Percentiles rank a stretch among this genome's conserved stretches.
Evolutionary conservation across 2,329 filamentous ascomycete genomes (phyloP).

Genomic region (Claviceps cyperi): DNA sequence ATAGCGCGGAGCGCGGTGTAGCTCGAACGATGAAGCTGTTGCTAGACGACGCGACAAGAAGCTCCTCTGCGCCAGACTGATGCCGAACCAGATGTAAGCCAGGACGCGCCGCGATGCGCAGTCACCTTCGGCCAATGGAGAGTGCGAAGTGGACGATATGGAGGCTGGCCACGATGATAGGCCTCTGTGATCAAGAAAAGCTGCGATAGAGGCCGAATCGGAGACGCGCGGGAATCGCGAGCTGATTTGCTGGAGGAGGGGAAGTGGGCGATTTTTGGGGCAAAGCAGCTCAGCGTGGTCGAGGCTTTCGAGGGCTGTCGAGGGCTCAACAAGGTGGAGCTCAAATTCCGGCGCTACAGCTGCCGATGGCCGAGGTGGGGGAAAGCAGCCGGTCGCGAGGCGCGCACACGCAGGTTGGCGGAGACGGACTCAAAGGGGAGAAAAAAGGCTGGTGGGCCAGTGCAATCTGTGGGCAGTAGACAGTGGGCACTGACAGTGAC

Average conservation of each 20-base stretch:
- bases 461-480: too few relatives aligned
- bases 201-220: constrained; percentile 19
- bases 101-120: constrained; percentile 9
- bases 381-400: neutral
- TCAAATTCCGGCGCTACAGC: constrained; percentile 4
- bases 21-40: constrained; percentile 5
- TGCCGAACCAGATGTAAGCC: constrained; percentile 9
- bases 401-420: neutral
- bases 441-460: neutral
- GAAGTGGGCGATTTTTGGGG: constrained; percentile 10
- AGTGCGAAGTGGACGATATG: constrained; percentile 23
- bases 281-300: constrained; percentile 2
- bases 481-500: neutral
- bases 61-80: constrained; percentile 12
- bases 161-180: constrained; percentile 37
- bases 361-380: constrained; percentile 7
- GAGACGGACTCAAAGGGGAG: neutral
- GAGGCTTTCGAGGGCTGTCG: constrained; percentile 1
- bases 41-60: constrained; percentile 7
- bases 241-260: constrained; percentile 34
- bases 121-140: constrained; percentile 43
- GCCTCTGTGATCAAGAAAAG: constrained; percentile 27
- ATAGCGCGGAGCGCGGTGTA: constrained; percentile 8
- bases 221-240: constrained; percentile 21
- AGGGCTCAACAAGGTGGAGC: constrained; percentile 4